Evolutionary conservation across 176 grass and related monocot species (phyloP), one percentile per base, ranked within the genome.

Genomic region (Triticum aestivum): DNA sequence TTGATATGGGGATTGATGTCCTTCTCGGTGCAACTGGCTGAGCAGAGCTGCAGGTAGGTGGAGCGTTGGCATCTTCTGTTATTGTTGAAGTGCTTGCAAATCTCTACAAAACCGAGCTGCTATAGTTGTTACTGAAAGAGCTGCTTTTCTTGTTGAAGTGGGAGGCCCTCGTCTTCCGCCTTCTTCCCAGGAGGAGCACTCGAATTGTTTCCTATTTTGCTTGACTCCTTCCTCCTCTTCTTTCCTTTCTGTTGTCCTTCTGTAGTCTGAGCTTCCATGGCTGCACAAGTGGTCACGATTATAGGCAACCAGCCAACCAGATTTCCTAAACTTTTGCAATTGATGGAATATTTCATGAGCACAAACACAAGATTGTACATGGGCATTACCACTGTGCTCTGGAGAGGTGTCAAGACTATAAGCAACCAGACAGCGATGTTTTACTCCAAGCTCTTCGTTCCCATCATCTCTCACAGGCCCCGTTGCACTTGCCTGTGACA

Each of bases 131-230:
- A 1, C 30, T 30, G 30, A 30, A 30, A 30, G 30, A 30, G 30
- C 30, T 30, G 30, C 30, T 30, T 30, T 30, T 30, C 30, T 30
- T 30, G 30, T 92, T 85, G 73, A 94, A 94, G 44, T 47, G 44
- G 9, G 92, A 94, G 24, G 24, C 11, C 54, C 88, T 89, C 51
- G 86, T 94, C 85, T 89, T 94, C 23, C 88, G 85, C 84, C 41
- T 44, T 44, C 69, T 91, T 97, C 80, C 85, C 62, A 1, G 88
- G 90, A 24, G 83, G 76, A 13, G 58, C 73, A 37, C 73, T 90
- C 26, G 58, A 47, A 35, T 87, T 91, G 34, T 65, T 86, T 81
- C 87, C 92, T 49, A 49, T 49, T 49, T 79, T 88, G 66, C 65
- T 86, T 10, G 81, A 30, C 65, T 62, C 82, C 18, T 94, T 89